Evolutionary conservation across 179 eudicot species (phyloP).

Genomic region (Silene coronaria): DNA sequence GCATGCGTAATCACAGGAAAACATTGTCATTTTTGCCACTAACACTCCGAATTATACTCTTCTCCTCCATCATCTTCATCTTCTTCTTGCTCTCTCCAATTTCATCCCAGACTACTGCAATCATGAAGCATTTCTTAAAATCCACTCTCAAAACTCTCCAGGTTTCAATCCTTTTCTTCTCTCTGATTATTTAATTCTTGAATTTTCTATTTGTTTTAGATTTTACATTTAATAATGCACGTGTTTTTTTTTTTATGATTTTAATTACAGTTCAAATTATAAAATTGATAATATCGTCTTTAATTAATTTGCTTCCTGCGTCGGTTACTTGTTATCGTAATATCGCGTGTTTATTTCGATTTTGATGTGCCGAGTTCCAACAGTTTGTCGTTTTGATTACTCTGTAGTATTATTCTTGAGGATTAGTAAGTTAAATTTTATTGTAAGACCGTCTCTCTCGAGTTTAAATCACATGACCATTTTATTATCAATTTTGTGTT

Average conservation of each 20-base stretch:
- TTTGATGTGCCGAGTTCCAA: not conserved
- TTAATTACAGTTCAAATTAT: not conserved
- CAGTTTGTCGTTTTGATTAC: not conserved
- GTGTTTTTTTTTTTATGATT: not conserved
- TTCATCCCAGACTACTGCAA: not conserved
- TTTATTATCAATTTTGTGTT: no score
- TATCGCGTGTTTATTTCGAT: not conserved
- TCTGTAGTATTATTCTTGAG: no score
- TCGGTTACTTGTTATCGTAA: not conserved
- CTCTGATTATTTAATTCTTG: not conserved
- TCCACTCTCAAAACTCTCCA: constrained; percentile 30
- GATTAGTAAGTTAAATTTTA: no score
- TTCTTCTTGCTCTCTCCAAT: not conserved
- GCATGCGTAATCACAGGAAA: not conserved
- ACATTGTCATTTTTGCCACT: not conserved
- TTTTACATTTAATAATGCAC: not conserved
- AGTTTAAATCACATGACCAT: no score
- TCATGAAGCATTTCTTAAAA: constrained; percentile 30
- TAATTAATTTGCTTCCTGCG: not conserved
- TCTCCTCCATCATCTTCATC: not conserved
- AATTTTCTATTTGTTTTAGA: not conserved
- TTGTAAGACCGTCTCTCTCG: no score
- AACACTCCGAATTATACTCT: not conserved
- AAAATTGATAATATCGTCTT: not conserved
- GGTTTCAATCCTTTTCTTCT: constrained; percentile 17